These are phyloP conservation scores for Cryphonectria nitschkei DNA, from an alignment of 2,329 filamentous ascomycete genomes.

Conservation along the genomic window DNA sequence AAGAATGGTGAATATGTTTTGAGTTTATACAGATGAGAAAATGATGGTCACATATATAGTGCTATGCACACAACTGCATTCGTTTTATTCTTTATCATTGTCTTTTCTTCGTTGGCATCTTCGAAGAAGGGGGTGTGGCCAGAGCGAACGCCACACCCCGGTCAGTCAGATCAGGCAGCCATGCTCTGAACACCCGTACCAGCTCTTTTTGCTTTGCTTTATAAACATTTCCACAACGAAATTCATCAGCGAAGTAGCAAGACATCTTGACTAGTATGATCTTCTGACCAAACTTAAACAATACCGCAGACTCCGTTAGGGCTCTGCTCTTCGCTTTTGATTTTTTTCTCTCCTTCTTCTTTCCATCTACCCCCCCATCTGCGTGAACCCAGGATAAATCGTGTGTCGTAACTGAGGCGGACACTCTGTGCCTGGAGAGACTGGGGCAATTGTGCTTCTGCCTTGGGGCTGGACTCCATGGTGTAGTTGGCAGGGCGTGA, in stretches of 20 bases:
- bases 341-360: neutral
- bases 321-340: constrained; percentile 28
- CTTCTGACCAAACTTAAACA: no score
- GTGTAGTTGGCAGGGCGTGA: constrained; percentile 11
- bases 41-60: neutral
- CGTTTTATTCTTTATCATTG: neutral
- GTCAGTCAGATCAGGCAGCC: neutral
- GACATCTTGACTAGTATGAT: neutral
- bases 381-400: neutral
- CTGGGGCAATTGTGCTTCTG: neutral
- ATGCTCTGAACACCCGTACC: neutral
- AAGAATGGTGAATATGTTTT: neutral
- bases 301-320: neutral
- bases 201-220: neutral
- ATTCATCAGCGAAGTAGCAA: constrained; percentile 21
- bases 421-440: neutral
- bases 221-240: neutral
- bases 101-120: neutral
- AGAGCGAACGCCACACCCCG: neutral
- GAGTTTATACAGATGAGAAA: neutral
- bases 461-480: neutral
- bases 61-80: neutral
- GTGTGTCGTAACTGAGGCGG: constrained; percentile 1
- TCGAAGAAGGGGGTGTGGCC: neutral
- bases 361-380: neutral